Evolutionary conservation across 345 rosid species (phyloP).

Genomic region (Corymbia maculata): DNA sequence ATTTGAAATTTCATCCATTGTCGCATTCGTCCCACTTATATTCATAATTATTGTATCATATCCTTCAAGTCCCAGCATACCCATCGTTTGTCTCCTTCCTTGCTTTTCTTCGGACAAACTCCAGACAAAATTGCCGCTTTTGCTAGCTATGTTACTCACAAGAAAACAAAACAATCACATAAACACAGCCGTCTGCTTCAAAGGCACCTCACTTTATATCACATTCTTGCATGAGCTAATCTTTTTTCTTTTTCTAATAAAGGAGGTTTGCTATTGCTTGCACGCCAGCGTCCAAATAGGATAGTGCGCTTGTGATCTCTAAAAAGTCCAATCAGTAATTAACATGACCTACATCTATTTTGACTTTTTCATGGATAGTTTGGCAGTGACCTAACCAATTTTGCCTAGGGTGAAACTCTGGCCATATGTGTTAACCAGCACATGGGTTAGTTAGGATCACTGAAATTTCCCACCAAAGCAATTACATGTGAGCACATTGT

Average conservation of each 20-base stretch:
- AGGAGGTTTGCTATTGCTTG: background rate
- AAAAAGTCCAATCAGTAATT: background rate
- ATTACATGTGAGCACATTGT: background rate
- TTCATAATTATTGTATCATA: background rate
- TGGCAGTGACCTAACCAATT: background rate
- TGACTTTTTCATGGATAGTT: background rate
- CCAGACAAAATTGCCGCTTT: conserved; percentile 1
- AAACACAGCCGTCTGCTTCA: background rate
- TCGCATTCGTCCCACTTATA: background rate
- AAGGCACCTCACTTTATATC: background rate
- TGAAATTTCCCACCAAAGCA: background rate
- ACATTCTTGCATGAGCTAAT: background rate
- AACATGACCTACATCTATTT: background rate
- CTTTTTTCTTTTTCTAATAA: background rate
- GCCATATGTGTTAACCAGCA: background rate
- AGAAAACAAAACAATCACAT: background rate
- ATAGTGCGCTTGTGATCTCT: background rate
- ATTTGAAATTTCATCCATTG: background rate
- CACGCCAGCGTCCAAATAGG: background rate
- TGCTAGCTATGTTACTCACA: background rate
- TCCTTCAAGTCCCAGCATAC: background rate
- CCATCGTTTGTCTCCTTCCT: background rate
- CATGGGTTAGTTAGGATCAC: background rate
- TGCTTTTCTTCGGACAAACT: background rate
- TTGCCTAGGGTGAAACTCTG: background rate